Evolutionary conservation across 768 basidiomycete genomes (phyloP).

Genomic region (Galerina sulciceps): DNA sequence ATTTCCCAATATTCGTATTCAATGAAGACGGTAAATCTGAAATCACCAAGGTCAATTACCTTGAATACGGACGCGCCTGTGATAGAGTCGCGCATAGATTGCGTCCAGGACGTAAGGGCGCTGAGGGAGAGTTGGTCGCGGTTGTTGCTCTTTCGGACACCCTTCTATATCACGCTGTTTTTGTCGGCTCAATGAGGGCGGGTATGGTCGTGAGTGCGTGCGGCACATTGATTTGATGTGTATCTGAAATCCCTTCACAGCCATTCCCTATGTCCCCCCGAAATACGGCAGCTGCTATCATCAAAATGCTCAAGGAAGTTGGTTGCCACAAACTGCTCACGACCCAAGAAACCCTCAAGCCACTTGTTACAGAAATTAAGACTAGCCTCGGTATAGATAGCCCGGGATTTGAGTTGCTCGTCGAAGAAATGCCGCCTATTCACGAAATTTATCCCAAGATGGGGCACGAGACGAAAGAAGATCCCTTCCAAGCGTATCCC

Average conservation of each 20-base stretch:
- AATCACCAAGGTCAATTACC: slow-evolving; percentile 34
- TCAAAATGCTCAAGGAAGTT: slow-evolving; percentile 39
- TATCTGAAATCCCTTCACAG: slow-evolving; percentile 21
- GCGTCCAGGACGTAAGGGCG: slow-evolving; percentile 33
- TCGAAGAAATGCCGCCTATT: slow-evolving; percentile 38
- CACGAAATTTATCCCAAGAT: slow-evolving; percentile 43
- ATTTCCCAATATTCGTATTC: slow-evolving; percentile 34
- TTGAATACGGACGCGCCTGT: slow-evolving; percentile 49
- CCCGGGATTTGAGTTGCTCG: slow-evolving; percentile 22
- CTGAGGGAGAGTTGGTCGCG: slow-evolving; percentile 36
- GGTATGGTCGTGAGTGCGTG: slow-evolving; percentile 40
- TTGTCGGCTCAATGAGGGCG: slow-evolving; percentile 39
- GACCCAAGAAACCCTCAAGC: slow-evolving; percentile 30
- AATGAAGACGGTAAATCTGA: slow-evolving; percentile 20
- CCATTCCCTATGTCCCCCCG: slow-evolving; percentile 45
- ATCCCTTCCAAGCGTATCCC: slow-evolving; percentile 35
- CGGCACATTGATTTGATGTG: not conserved
- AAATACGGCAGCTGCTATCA: slow-evolving; percentile 37
- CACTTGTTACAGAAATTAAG: slow-evolving; percentile 32
- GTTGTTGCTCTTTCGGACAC: slow-evolving; percentile 37
- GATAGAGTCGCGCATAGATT: slow-evolving; percentile 45
- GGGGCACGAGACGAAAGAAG: slow-evolving; percentile 32
- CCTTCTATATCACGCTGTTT: slow-evolving; percentile 45
- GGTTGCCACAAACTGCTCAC: slow-evolving; percentile 42
- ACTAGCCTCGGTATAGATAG: slow-evolving; percentile 20